Evolutionary conservation across 768 basidiomycete genomes (phyloP), one percentile per base, ranked within the genome.

Genomic region (Glaciozyma antarctica): DNA sequence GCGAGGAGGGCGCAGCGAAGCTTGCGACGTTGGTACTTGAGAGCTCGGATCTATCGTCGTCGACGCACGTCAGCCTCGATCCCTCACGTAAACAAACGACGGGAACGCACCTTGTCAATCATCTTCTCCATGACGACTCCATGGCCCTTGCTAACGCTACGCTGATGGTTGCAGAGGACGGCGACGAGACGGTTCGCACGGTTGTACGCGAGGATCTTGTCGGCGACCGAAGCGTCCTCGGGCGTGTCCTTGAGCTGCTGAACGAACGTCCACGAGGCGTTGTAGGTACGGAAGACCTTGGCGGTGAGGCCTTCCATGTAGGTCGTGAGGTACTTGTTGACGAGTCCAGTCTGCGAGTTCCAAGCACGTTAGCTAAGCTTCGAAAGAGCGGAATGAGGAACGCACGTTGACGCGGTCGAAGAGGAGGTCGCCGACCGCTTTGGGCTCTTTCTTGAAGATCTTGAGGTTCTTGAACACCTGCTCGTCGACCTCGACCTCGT

Each of bases 231-330:
- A 1, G 83, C 86, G 71, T 84, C 79, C 70, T 81, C 79, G 4
- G 83, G 85, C 12, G 82, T 86, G 67, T 85, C 81, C 71, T 93
- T 89, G 66, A 98, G 80, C 68, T 94, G 85, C 53, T 88, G 81
- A 75, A 98, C 91, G 81, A 98, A 95, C 3, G 94, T 95, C 75
- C 84, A 85, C 30, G 95, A 98, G 28, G 95, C 95, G 74, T 99
- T 99, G 80, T 88, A 99, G 59, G 95, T 99, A 90, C 95, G 94
- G 82, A 99, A 99, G 32, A 99, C 95, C 77, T 99, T 99, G 64
- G 95, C 95, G 0, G 95, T 94, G 32, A 99, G 82, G 22, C 95
- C 95, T 67, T 92, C 89, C 95, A 98, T 99, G 76, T 94, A 91
- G 34, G 82, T 84, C 53, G 83, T 84, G 65, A 99, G 81, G 77